Evolutionary conservation across 345 rosid genomes (phyloP).

Genomic region (Boechera divaricarpa): DNA sequence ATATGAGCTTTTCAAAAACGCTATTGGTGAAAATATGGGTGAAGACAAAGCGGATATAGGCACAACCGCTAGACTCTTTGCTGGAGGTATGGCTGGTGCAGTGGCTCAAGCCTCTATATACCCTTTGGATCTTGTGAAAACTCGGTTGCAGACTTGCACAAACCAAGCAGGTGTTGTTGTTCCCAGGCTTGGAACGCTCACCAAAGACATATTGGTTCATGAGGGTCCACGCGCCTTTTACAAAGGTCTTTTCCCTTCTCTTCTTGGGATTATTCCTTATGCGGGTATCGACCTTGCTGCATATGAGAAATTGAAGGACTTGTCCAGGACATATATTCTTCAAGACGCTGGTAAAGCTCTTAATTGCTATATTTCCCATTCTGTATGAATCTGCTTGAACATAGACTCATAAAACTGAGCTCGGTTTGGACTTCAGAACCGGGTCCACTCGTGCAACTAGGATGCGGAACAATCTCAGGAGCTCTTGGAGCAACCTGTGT

Average conservation of each 20-base stretch:
- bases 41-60: constrained; percentile 65
- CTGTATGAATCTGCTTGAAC: constrained; percentile 4
- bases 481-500: constrained; percentile 94
- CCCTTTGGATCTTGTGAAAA: constrained; percentile 93
- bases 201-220: constrained; percentile 75
- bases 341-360: constrained; percentile 60
- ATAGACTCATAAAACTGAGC: neutral
- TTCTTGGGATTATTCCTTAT: constrained; percentile 90
- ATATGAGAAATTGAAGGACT: constrained; percentile 81
- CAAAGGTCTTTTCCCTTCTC: constrained; percentile 85
- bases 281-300: constrained; percentile 97
- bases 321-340: constrained; percentile 78
- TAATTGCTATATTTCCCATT: neutral
- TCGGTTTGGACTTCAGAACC: constrained; percentile 57
- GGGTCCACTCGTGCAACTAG: constrained; percentile 86
- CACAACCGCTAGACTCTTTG: constrained; percentile 65
- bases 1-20: constrained; percentile 73
- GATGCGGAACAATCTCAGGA: constrained; percentile 89
- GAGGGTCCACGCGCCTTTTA: constrained; percentile 92
- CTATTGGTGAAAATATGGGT: constrained; percentile 57
- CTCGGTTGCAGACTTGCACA: constrained; percentile 78
- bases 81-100: constrained; percentile 96
- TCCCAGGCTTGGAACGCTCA: constrained; percentile 61
- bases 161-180: constrained; percentile 62
- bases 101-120: constrained; percentile 87